Evolutionary conservation across 164 flowering plant species (phyloP), one percentile per base, ranked within the genome.

Genomic region (Stephania japonica): DNA sequence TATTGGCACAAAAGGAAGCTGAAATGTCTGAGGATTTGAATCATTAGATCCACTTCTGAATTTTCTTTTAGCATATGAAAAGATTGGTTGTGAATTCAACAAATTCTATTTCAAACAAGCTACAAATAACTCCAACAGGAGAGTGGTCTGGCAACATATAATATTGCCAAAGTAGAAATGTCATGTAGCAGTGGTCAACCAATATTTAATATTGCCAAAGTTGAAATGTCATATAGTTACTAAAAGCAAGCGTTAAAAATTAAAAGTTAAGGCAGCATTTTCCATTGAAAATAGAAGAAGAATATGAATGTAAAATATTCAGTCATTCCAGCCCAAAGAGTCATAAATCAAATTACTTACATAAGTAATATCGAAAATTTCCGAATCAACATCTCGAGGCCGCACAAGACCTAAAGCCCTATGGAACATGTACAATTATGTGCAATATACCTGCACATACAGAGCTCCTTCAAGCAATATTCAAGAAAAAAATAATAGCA

Each of bases 341-440:
- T 59, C 23, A 13, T 12, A 50, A 56, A 73, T 21, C 19, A 50
- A 56, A 71, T 21, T 16, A 87, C 98, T 91, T 80, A 95, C 99
- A 81, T 95, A 95, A 68, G 99, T 95, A 50, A 95, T 91, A 21
- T 95, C 98, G 74, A 95, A 91, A 59, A 95, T 94, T 77, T 89
- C 97, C 81, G 87, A 83, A 79, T 93, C 99, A 74, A 95, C 75
- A 50, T 95, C 98, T 76, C 84, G 93, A 70, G 99, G 99, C 72
- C 97, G 93, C 75, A 95, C 91, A 42, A 91, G 91, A 65, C 97
- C 98, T 73, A 95, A 83, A 53, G 99, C 99, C 72, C 99, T 87
- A 74, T 95, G 98, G 80, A 95, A 95, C 76, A 91, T n/a, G n/a
- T n/a, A 91, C 75, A 77, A 95, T 86, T 6, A 98, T 93, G 78